Evolutionary conservation across 1,284 basidiomycete species (phyloP), one percentile per base, ranked within the genome.

Genomic region (Exsudoporus floridanus): DNA sequence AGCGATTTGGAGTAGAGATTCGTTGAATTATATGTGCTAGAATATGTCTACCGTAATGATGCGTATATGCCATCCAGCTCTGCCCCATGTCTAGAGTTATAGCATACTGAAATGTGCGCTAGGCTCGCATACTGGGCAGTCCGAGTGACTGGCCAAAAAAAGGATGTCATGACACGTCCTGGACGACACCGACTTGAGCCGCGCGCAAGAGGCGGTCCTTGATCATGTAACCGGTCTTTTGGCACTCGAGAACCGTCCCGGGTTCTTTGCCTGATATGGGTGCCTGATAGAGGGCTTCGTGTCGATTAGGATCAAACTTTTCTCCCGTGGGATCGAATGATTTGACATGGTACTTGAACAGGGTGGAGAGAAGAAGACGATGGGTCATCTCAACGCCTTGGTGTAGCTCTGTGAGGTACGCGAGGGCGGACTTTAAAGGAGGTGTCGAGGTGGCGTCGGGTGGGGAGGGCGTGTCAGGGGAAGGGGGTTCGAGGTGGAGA

Each of bases 161-260:
- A 14, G 28, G 38, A 69, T 53, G 55, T 75, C 72, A 84, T 71
- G 79, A 77, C 23, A 73, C 71, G 54, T 90, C 87, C 69, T 90
- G 86, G 19, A 89, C 94, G 30, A 99, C 95, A 53, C 96, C 97
- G 50, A 99, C 96, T 77, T 98, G 94, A 19, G 97, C 96, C 4
- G 97, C 93, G 49, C 96, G 83, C 66, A 99, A 74, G 49, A 97
- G 84, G 55, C 96, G 82, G 61, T 92, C 90, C 75, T 94, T 95
- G 74, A 97, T 93, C 74, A 79, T 92, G 77, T 91, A 98, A 12
- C 96, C 95, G 50, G 81, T 79, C 77, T 97, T 96, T 71, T 91
- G 89, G 68, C 91, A 92, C 66, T 98, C 92, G 49, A 97, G 81
- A 35, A 99, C 89, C 5, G 90, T 90, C 19, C 95, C 95, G 2